Evolutionary conservation across 148 eudicot species (phyloP), one percentile per base, ranked within the genome.

Genomic region (Nepenthes mirabilis): DNA sequence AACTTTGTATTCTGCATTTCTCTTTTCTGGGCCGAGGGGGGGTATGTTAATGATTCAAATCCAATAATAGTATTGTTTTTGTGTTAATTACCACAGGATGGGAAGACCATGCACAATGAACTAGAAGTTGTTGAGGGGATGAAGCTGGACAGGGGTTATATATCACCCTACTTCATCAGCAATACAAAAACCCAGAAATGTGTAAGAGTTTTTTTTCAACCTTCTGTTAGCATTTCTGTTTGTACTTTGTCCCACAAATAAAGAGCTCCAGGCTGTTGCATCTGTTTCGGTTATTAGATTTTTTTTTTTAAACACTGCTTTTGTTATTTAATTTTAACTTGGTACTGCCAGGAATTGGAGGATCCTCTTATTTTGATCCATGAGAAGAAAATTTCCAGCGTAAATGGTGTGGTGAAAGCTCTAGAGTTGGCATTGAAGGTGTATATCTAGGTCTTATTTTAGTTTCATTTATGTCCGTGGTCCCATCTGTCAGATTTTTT

Each of bases 381-480:
- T 54, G 87, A 80, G 76, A 85, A 85, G 70, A 85, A 85, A 63
- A 82, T 85, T 43, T 75, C 91, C 8, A 82, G 79, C 63, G 43
- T 85, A 36, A 73, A 80, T 69, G 74, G 81, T 37, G 60, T 85
- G 37, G 87, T 85, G 34, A 85, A 76, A 72, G 82, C 79, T 37
- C 61, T 93, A n/a, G 99, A 93, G 76, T 58, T 89, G 70, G 91
- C 99, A 45, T 68, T 93, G 77, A 93, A 93, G 96, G 99, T 93
- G 79, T 56, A 34, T 61, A 43, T 57, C 2, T 57, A 5, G 3
- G 12, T 53, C 45, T 8, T 1, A 7, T 49, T 12, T 10, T 49
- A 12, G 45, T 8, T 49, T 5, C 2, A 2, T 49, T 6, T n/a
- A 49, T 49, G 12, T 10, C 23, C 1, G 3, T 5, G 52, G 6